These are phyloP conservation scores for Venturia asperata DNA, from an alignment of 2,329 filamentous ascomycete genomes.

Conservation along the genomic window DNA sequence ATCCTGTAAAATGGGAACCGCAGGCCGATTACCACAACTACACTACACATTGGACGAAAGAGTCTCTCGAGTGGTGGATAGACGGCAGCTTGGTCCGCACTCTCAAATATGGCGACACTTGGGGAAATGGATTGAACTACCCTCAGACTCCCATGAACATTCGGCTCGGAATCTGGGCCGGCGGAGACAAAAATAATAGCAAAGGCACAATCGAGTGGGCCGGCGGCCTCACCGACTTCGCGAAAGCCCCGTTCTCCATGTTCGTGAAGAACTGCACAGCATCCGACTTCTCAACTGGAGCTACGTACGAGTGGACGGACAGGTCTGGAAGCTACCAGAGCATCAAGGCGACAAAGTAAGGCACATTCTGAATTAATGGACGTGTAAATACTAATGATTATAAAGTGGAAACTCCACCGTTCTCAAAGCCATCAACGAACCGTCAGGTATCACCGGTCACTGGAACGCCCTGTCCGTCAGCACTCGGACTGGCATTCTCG, in stretches of 20 bases:
- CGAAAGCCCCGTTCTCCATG: slow-evolving; percentile 32
- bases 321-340: slow-evolving; percentile 34
- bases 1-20: slow-evolving; percentile 47
- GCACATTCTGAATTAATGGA: slow-evolving; percentile 18
- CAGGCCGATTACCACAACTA: slow-evolving; percentile 60
- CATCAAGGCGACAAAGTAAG: slow-evolving; percentile 42
- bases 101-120: slow-evolving; percentile 49
- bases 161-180: slow-evolving; percentile 58
- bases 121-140: slow-evolving; percentile 51
- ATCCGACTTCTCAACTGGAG: slow-evolving; percentile 31
- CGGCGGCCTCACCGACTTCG: slow-evolving; percentile 31
- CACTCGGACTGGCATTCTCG: slow-evolving; percentile 32
- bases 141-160: slow-evolving; percentile 69
- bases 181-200: slow-evolving; percentile 16
- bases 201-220: slow-evolving; percentile 34
- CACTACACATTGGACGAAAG: slow-evolving; percentile 64
- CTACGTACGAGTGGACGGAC: slow-evolving; percentile 36
- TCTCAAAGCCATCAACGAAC: slow-evolving; percentile 30
- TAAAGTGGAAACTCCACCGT: slow-evolving; percentile 32
- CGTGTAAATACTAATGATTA: slow-evolving; percentile 6
- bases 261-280: slow-evolving; percentile 30
- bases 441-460: slow-evolving; percentile 31
- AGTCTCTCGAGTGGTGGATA: slow-evolving; percentile 62
- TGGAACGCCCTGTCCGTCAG: slow-evolving; percentile 30
- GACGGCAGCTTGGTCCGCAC: slow-evolving; percentile 60